Evolutionary conservation across 768 basidiomycete species (phyloP).

Genomic region (Boletellus sp.): DNA sequence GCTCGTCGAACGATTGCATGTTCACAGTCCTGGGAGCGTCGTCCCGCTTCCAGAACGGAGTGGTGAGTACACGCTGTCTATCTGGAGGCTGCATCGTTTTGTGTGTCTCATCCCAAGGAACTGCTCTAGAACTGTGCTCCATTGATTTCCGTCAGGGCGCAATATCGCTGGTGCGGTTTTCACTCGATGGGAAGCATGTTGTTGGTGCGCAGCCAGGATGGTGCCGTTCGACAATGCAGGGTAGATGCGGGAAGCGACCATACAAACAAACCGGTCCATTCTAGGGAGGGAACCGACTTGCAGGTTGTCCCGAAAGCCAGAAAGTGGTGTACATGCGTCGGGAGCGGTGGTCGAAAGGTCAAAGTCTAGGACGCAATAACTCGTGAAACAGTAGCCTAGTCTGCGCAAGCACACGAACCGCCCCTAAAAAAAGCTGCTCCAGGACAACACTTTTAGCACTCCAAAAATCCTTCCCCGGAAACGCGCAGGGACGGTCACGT

Average conservation of each 20-base stretch:
- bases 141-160: not conserved
- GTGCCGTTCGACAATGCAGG: slow-evolving; percentile 8
- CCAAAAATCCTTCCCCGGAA: no score
- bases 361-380: slow-evolving; percentile 8
- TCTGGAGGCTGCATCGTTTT: no score
- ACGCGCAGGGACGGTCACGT: slow-evolving; percentile 47
- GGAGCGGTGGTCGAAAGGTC: slow-evolving; percentile 1
- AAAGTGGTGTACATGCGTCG: slow-evolving; percentile 9
- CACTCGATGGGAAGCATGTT: slow-evolving; percentile 9
- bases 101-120: not conserved
- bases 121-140: slow-evolving; percentile 1
- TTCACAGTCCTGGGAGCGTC: not conserved
- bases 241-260: not conserved
- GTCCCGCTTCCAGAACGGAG: not conserved
- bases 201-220: slow-evolving; percentile 1
- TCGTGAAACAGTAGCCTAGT: slow-evolving; percentile 5
- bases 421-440: no score
- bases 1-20: slow-evolving; percentile 1
- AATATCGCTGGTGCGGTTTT: slow-evolving; percentile 10
- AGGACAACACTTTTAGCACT: no score
- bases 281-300: not conserved
- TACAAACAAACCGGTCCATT: not conserved
- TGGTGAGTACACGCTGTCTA: not conserved
- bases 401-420: slow-evolving; percentile 8
- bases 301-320: slow-evolving; percentile 14